Conservation (phyloP, 306 rosid genomes). For the Macrotyloma uniflorum region DNA sequence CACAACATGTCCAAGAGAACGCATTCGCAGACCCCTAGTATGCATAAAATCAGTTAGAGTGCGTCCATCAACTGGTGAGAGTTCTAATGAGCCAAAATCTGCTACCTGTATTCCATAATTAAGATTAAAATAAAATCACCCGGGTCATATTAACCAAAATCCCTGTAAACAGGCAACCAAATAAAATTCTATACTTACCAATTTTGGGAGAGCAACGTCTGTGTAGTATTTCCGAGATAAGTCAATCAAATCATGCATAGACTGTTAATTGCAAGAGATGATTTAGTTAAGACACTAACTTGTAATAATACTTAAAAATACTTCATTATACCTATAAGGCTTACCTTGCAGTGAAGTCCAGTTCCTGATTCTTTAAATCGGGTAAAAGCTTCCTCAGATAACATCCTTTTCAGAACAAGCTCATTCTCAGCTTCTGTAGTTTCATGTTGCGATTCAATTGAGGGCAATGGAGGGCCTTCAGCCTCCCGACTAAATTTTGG, state of each 20-base stretch:
- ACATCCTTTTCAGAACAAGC: constrained; percentile 61
- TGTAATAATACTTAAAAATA: constrained; percentile 23
- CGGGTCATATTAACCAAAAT: constrained; percentile 31
- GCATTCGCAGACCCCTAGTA: constrained; percentile 93
- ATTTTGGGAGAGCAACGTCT: constrained; percentile 97
- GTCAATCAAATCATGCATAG: constrained; percentile 77
- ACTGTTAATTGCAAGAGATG: constrained; percentile 57
- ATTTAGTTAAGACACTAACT: constrained; percentile 42
- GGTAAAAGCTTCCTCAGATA: constrained; percentile 78
- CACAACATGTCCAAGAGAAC: constrained; percentile 94
- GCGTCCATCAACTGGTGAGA: constrained; percentile 99
- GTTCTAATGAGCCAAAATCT: constrained; percentile 97
- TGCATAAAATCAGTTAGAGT: constrained; percentile 99
- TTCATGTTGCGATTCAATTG: constrained; percentile 55
- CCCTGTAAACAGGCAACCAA: constrained; percentile 38
- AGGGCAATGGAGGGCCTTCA: constrained; percentile 53
- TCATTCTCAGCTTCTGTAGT: constrained; percentile 74
- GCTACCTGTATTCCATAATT: constrained; percentile 75
- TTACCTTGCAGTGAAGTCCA: constrained; percentile 95
- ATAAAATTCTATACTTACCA: constrained; percentile 65
- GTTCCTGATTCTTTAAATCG: constrained; percentile 90
- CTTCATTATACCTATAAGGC: constrained; percentile 36
- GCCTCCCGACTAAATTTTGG: constrained; percentile 57
- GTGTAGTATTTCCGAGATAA: constrained; percentile 81
- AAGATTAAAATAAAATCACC: constrained; percentile 42